These are phyloP conservation scores for Triglochin maritima DNA, from an alignment of 106 monocot genomes.

Conservation along the genomic window DNA sequence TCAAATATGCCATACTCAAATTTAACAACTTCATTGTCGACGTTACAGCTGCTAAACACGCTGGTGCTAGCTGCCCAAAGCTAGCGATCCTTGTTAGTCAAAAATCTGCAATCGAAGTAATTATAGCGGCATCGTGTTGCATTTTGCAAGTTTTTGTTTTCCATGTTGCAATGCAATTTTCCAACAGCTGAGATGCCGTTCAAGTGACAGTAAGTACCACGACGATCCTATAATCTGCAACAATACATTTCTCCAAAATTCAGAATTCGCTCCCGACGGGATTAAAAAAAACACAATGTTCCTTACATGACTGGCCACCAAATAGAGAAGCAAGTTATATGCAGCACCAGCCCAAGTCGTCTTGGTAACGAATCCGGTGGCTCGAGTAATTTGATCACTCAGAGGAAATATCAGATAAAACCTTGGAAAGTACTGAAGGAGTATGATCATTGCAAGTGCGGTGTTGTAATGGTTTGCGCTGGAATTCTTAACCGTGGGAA, in stretches of 20 bases:
- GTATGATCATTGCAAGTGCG: conserved; percentile 56
- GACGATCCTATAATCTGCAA: conserved; percentile 66
- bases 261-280: too few species aligned
- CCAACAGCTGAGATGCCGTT: conserved; percentile 79
- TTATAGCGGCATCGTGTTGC: background rate
- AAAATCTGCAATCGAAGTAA: background rate
- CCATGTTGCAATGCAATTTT: conserved; percentile 42
- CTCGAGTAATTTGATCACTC: conserved; percentile 61
- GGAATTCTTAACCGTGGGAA: conserved; percentile 49
- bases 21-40: conserved; percentile 14
- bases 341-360: conserved; percentile 90
- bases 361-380: conserved; percentile 70
- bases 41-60: conserved; percentile 54
- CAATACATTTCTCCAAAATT: background rate
- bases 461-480: conserved; percentile 35
- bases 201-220: conserved; percentile 63
- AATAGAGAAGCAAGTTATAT: conserved; percentile 77
- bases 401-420: conserved; percentile 83
- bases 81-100: conserved; percentile 1
- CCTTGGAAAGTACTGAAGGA: conserved; percentile 73
- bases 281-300: too few species aligned
- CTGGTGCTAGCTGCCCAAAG: conserved; percentile 38
- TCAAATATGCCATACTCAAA: conserved; percentile 60
- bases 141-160: conserved; percentile 6
- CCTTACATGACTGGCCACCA: conserved; percentile 89